Evolutionary conservation across 768 basidiomycete genomes (phyloP).

Genomic region (Cyclocybe aegerita): DNA sequence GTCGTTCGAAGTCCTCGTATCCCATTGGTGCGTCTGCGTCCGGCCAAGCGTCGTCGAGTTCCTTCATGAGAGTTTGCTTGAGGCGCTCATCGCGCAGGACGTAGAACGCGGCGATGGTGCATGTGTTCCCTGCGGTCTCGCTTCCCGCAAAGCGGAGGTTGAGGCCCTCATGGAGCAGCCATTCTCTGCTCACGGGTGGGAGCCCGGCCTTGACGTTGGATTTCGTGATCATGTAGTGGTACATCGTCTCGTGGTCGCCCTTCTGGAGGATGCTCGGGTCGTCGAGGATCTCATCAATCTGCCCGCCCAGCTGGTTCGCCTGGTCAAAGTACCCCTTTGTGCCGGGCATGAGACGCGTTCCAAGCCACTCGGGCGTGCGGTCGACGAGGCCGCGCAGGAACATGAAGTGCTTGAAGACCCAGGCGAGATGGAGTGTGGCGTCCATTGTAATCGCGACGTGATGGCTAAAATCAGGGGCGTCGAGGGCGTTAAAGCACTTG

Average conservation of each 20-base stretch:
- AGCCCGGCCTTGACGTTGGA: conserved; percentile 9
- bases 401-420: conserved; percentile 21
- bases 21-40: conserved; percentile 21
- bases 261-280: conserved; percentile 23
- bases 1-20: conserved; percentile 30
- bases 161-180: conserved; percentile 18
- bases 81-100: conserved; percentile 20
- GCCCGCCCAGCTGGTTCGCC: conserved; percentile 9
- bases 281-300: conserved; percentile 25
- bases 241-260: conserved; percentile 35
- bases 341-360: conserved; percentile 8
- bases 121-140: conserved; percentile 28
- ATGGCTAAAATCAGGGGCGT: conserved; percentile 22
- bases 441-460: conserved; percentile 22
- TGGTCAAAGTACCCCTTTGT: conserved; percentile 16
- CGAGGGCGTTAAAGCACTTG: conserved; percentile 22
- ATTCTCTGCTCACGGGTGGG: conserved; percentile 12
- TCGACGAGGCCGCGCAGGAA: conserved; percentile 15
- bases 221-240: conserved; percentile 26
- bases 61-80: conserved; percentile 19
- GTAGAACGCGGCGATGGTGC: conserved; percentile 24
- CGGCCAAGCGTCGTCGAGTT: conserved; percentile 33
- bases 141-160: conserved; percentile 27
- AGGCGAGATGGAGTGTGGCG: conserved; percentile 7
- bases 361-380: conserved; percentile 17